phyloP scores from a whole-genome alignment of 805 yeast genomes.

The Phaffomyces antillensis region DNA sequence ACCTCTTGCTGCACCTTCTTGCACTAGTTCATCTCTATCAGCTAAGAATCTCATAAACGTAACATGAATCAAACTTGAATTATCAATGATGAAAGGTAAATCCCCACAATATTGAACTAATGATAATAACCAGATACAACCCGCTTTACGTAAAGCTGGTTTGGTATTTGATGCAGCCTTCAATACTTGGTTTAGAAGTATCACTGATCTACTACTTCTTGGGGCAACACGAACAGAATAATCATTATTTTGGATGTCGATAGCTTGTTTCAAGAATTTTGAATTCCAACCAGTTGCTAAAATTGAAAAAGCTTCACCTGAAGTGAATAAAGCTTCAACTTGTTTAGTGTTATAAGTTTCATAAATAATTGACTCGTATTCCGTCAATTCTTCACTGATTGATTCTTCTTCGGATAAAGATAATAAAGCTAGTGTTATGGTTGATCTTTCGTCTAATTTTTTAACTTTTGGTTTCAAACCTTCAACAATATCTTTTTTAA shows the following conservation, averaged over 20 bases:
- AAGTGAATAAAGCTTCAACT: constrained; percentile 65
- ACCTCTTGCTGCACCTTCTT: constrained; percentile 89
- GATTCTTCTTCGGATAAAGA: constrained; percentile 30
- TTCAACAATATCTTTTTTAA: constrained; percentile 23
- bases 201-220: constrained; percentile 10
- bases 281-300: constrained; percentile 75
- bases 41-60: constrained; percentile 73
- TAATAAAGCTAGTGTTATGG: constrained; percentile 48
- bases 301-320: constrained; percentile 78
- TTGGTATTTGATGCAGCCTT: constrained; percentile 53
- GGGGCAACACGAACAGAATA: neutral
- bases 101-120: constrained; percentile 68
- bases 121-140: constrained; percentile 83
- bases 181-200: constrained; percentile 44
- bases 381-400: constrained; percentile 24
- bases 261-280: constrained; percentile 37
- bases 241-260: constrained; percentile 41
- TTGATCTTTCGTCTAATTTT: constrained; percentile 52
- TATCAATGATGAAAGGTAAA: constrained; percentile 29
- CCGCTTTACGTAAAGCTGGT: constrained; percentile 66
- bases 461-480: constrained; percentile 35
- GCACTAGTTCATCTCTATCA: constrained; percentile 80
- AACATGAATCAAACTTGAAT: constrained; percentile 57
- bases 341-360: constrained; percentile 62
- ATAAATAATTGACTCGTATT: constrained; percentile 35